Evolutionary conservation across 2,329 filamentous ascomycete genomes (phyloP).

Genomic region (Cephalotrichum gorgonifer): DNA sequence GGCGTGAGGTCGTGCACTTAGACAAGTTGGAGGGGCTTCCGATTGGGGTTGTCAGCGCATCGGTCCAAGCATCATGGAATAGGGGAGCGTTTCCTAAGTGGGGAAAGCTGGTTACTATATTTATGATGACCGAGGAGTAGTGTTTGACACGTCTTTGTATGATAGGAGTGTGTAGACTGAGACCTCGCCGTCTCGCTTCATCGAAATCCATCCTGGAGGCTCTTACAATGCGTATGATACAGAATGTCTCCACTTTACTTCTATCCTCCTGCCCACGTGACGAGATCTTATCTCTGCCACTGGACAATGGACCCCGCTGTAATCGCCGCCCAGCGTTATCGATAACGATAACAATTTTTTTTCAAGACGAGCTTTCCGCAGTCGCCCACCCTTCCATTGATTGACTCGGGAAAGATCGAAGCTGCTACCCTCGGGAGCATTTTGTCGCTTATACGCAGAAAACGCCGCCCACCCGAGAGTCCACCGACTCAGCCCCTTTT

Average conservation of each 20-base stretch:
- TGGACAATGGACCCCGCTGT: neutral
- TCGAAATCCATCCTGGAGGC: neutral
- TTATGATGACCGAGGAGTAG: neutral
- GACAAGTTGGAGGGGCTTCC: neutral
- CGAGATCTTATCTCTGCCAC: neutral
- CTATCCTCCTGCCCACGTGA: neutral
- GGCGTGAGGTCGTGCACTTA: conserved; percentile 4
- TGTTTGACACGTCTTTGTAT: neutral
- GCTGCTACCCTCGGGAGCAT: neutral
- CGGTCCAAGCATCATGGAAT: neutral
- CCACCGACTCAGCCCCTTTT: neutral
- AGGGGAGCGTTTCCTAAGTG: neutral
- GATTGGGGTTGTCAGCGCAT: conserved; percentile 1
- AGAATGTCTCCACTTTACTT: neutral
- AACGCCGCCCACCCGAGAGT: neutral
- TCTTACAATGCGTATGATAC: too few species aligned
- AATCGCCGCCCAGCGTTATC: conserved; percentile 2
- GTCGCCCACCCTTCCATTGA: neutral
- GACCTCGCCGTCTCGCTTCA: neutral
- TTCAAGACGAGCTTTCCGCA: neutral
- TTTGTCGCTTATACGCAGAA: too few species aligned
- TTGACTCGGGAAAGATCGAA: neutral
- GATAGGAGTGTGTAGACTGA: neutral
- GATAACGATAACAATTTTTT: conserved; percentile 6
- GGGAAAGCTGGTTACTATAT: neutral